Conservation (phyloP, 257 asterid species). For the Penstemon davidsonii region DNA sequence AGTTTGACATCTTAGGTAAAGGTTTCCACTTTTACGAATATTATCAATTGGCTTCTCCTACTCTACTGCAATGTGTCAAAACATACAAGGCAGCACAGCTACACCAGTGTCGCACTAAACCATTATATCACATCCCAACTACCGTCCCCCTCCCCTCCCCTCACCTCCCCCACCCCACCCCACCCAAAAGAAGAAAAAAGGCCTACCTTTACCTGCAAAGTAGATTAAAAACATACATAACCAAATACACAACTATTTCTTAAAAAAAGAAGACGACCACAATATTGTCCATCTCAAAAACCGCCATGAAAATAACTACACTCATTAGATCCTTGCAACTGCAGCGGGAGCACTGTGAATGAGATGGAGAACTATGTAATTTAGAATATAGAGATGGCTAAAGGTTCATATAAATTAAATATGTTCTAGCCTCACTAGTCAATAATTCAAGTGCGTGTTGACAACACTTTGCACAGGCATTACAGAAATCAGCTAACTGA, state of each 20-base stretch:
- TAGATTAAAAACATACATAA: too few species aligned
- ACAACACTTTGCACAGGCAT: too few species aligned
- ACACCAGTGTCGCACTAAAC: not conserved
- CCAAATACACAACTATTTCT: not conserved
- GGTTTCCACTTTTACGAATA: not conserved
- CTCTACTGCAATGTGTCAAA: not conserved
- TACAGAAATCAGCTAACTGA: too few species aligned
- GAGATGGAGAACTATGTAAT: not conserved
- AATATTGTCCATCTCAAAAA: not conserved
- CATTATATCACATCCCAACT: not conserved
- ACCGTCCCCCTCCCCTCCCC: not conserved
- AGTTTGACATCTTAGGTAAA: not conserved
- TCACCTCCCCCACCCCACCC: not conserved
- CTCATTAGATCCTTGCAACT: not conserved
- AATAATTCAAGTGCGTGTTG: too few species aligned
- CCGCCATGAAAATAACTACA: not conserved
- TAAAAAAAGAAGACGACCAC: not conserved
- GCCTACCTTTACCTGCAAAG: too few species aligned
- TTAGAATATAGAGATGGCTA: not conserved
- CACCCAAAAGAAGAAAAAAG: not conserved
- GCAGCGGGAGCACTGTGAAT: not conserved
- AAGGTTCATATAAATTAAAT: not conserved
- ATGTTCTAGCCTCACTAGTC: too few species aligned
- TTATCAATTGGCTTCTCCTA: not conserved
- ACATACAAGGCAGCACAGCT: conserved; percentile 1